Evolutionary conservation across 495 filamentous ascomycete genomes (phyloP), one percentile per base, ranked within the genome.

Genomic region (Xylaria bambusicola): DNA sequence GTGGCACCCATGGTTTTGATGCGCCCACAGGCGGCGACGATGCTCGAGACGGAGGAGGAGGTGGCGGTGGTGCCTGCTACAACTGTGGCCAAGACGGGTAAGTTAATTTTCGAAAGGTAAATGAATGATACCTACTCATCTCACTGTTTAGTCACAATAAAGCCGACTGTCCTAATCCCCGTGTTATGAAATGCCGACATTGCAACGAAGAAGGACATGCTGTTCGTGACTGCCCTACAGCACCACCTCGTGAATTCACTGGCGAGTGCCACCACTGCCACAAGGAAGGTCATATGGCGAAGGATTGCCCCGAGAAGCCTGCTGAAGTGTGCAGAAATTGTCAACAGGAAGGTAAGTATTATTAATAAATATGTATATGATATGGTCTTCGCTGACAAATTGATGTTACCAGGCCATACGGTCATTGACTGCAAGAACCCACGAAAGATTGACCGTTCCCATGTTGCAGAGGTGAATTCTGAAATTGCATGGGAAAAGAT

Each of bases 51-150:
- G 86, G 88, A 86, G 69, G 79, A 81, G 84, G 80, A 86, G 69
- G 79, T 82, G 84, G 80, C 45, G 61, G 60, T 10, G 78, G 77
- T 23, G 81, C 77, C 31, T 96, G 91, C 75, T 95, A 85, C 81
- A 92, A 91, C 68, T 96, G 91, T 61, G 89, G 87, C 35, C 73
- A 91, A 66, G 72, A 79, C 58, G 89, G 88, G 88, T 88, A 78
- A 74, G 76, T 60, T 48, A 29, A n/a, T 26, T 23, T 33, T 42
- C n/a, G 0, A n/a, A 26, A 45, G 15, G 5, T 15, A 23, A 42
- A 51, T 44, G 17, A 42, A 31, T 51, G 5, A 17, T 27, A 41
- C 59, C 64, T 26, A 27, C 62, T 71, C 62, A 66, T 64, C 45
- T 12, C 44, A 41, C 54, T 12, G 2, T 33, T 23, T 41, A 84